phyloP scores from a whole-genome alignment of 2,329 filamentous ascomycete genomes.

The Xylaria sp. region DNA sequence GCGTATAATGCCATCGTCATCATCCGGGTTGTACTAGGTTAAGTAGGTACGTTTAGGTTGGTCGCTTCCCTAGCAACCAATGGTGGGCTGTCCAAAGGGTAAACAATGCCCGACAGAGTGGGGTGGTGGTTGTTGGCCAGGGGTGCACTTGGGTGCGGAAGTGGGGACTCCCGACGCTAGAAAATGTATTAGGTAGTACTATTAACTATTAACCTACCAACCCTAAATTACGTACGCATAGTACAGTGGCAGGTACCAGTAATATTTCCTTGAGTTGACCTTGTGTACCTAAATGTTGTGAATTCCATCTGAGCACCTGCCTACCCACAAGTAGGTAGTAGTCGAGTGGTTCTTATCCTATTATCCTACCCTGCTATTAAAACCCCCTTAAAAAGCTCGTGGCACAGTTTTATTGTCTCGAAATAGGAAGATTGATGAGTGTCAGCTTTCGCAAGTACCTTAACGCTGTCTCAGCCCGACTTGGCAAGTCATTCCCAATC shows the following conservation, averaged over 20 bases:
- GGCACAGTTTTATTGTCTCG: slow-evolving; percentile 21
- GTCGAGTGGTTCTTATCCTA: not conserved
- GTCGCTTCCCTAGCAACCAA: slow-evolving; percentile 46
- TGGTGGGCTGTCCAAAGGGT: slow-evolving; percentile 40
- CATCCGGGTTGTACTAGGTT: slow-evolving; percentile 8
- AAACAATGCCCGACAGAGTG: slow-evolving; percentile 44
- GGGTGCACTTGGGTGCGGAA: not conserved
- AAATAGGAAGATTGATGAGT: slow-evolving; percentile 15
- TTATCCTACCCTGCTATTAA: not conserved
- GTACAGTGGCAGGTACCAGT: no score
- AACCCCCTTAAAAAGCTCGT: not conserved
- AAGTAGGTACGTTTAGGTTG: slow-evolving; percentile 18
- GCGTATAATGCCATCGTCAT: slow-evolving; percentile 26
- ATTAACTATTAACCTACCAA: not conserved
- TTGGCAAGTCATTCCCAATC: not conserved
- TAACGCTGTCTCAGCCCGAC: slow-evolving; percentile 41
- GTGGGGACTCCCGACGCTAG: not conserved
- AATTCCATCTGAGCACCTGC: no score
- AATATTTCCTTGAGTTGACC: no score
- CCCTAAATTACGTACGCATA: not conserved
- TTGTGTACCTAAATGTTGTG: no score
- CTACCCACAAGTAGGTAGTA: not conserved
- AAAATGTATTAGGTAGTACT: no score
- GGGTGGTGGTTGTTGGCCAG: not conserved
- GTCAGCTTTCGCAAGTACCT: not conserved